Base-by-base conservation (phyloP, 208 protist species). In the Strigomonas culicis region DNA sequence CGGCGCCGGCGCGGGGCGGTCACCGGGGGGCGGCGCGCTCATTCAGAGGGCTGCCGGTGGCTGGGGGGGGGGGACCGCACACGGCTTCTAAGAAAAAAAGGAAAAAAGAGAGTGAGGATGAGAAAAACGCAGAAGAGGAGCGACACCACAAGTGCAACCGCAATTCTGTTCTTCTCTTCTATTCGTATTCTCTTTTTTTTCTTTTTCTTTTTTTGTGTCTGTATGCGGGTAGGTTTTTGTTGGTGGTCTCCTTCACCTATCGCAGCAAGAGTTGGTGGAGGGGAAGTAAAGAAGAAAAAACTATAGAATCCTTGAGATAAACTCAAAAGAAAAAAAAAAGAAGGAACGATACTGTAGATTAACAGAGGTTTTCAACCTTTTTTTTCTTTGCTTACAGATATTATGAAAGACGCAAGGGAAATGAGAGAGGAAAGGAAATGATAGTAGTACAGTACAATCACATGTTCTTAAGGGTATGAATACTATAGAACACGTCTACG, bases 311-410 rank as follows among this genome's bases (percentile, higher is more conserved):
- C 10, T 24, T 32, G 46, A 63, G 52, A 62, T 56, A 68, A 43
- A 31, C 28, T 70, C 57, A 25, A 30, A 21, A 70, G 28, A 70
- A 53, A 58, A 62, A n/a, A 25, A 70, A 44, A 55, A 1, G 55
- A 28, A 70, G 43, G 27, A 36, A 50, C 17, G 43, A 10, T 25
- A 56, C 1, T 27, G 24, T 30, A 30, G n/a, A 30, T 55, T 55
- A 55, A 47, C 19, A 6, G n/a, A 53, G 15, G 13, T 21, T 22
- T 19, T 53, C 7, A 53, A 53, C 6, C 7, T 22, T 53, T 11
- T 28, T 53, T 53, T 53, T 53, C 7, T 22, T 28, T 22, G 25
- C 6, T 22, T 11, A 30, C 17, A 30, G 49, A 22, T 53, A 30
- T 6, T 22, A 19, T 21, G 25, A 19, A 19, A 53, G 17, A 53